These are phyloP conservation scores for Coniferiporia weirii DNA, from an alignment of 1,284 basidiomycete species.

Conservation along the genomic window DNA sequence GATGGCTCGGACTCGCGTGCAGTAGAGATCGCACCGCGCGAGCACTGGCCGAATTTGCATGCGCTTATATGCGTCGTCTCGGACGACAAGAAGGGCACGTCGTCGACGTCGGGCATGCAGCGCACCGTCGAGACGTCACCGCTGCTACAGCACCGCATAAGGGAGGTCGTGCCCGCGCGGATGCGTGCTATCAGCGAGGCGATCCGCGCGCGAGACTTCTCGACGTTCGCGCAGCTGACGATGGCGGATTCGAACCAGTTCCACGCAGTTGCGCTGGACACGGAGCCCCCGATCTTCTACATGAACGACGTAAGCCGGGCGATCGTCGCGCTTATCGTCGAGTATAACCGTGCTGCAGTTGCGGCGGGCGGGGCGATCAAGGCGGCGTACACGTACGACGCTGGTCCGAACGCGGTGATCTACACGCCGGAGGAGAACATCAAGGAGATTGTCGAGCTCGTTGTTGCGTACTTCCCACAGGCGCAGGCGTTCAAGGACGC, in stretches of 20 bases:
- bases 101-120: slow-evolving; percentile 96
- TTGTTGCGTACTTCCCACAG: slow-evolving; percentile 84
- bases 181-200: slow-evolving; percentile 83
- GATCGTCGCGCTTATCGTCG: slow-evolving; percentile 84
- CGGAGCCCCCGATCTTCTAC: slow-evolving; percentile 97
- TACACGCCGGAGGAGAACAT: slow-evolving; percentile 82
- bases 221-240: slow-evolving; percentile 84
- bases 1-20: slow-evolving; percentile 88
- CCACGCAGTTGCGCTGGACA: slow-evolving; percentile 97
- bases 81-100: slow-evolving; percentile 96
- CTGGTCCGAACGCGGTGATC: slow-evolving; percentile 98
- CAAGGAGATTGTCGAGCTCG: slow-evolving; percentile 68
- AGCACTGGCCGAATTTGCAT: slow-evolving; percentile 94
- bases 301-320: slow-evolving; percentile 93
- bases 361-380: slow-evolving; percentile 60
- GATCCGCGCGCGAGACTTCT: slow-evolving; percentile 81
- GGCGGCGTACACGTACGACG: slow-evolving; percentile 97
- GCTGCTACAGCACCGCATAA: slow-evolving; percentile 87
- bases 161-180: slow-evolving; percentile 79
- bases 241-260: slow-evolving; percentile 99
- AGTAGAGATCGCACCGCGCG: slow-evolving; percentile 78
- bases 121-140: slow-evolving; percentile 89
- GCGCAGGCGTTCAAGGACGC: slow-evolving; percentile 69
- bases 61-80: slow-evolving; percentile 97
- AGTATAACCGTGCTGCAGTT: slow-evolving; percentile 85